Conservation (phyloP, 306 rosid species). For the Citrullus amarus region DNA sequence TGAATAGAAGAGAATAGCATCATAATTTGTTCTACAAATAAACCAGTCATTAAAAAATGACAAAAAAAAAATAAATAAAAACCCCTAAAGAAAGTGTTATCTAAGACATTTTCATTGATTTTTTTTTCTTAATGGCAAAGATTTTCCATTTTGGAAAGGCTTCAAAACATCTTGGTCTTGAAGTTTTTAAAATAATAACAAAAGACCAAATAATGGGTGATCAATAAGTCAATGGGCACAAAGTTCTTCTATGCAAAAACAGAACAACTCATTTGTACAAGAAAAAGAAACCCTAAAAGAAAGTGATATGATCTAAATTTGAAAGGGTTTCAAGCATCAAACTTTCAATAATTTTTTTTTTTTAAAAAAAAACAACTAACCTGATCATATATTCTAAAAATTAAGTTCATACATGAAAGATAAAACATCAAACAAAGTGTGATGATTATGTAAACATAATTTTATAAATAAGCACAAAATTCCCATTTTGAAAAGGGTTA, state of each 20-base stretch:
- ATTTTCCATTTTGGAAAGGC: no score
- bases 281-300: background rate
- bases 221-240: background rate
- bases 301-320: background rate
- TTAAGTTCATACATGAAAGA: background rate
- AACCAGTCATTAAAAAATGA: background rate
- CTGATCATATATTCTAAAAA: background rate
- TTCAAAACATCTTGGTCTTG: no score
- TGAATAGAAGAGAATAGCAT: no score
- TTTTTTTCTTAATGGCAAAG: no score
- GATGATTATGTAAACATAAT: no score
- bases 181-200: background rate
- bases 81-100: background rate
- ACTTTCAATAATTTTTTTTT: background rate
- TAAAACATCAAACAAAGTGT: no score
- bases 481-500: background rate
- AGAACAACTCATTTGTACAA: background rate
- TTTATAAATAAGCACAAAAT: background rate
- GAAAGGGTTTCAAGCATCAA: background rate
- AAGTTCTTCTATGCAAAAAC: no score
- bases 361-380: background rate
- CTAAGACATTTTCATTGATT: no score
- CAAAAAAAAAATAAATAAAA: no score
- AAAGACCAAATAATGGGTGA: background rate
- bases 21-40: background rate